A percentile compares a stretch with the other conserved stretches of the same genome.
Conservation (phyloP, 2,329 filamentous ascomycete genomes). For the Alternaria sp. region DNA sequence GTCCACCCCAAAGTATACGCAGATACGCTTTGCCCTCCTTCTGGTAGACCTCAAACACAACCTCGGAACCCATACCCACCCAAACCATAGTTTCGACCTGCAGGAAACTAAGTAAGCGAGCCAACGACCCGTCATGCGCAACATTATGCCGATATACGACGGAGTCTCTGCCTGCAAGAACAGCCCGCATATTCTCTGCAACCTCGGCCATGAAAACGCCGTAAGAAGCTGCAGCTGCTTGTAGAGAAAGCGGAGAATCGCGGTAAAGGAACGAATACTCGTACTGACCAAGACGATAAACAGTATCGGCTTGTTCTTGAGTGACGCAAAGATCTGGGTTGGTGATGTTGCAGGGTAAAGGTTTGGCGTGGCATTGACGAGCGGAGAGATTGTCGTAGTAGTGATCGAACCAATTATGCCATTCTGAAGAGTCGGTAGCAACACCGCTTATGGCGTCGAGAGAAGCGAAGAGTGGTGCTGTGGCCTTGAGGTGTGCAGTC, state of each 20-base stretch:
- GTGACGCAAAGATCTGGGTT: conserved; percentile 67
- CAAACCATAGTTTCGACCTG: conserved; percentile 81
- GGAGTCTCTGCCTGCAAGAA: conserved; percentile 23
- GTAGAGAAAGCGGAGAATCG: conserved; percentile 68
- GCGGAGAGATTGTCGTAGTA: conserved; percentile 87
- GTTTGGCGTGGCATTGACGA: conserved; percentile 77
- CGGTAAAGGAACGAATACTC: conserved; percentile 84
- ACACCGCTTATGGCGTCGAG: conserved; percentile 78
- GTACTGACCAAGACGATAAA: conserved; percentile 80
- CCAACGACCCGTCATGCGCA: conserved; percentile 80
- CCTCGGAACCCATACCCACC: conserved; percentile 83
- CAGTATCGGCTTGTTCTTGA: conserved; percentile 69
- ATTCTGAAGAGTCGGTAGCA: conserved; percentile 63
- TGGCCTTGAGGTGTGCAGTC: conserved; percentile 69
- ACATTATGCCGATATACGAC: conserved; percentile 77
- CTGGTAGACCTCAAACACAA: conserved; percentile 77
- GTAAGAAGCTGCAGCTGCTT: conserved; percentile 67
- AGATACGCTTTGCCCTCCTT: conserved; percentile 57
- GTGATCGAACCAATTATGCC: conserved; percentile 79
- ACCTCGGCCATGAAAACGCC: conserved; percentile 81
- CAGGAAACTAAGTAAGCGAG: conserved; percentile 72
- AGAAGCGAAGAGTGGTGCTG: conserved; percentile 63
- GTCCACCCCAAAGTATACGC: conserved; percentile 76
- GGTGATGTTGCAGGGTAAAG: conserved; percentile 72
- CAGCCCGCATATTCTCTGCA: conserved; percentile 68